Conservation (phyloP, 495 filamentous ascomycete genomes). For the Penicillium pulvis region DNA sequence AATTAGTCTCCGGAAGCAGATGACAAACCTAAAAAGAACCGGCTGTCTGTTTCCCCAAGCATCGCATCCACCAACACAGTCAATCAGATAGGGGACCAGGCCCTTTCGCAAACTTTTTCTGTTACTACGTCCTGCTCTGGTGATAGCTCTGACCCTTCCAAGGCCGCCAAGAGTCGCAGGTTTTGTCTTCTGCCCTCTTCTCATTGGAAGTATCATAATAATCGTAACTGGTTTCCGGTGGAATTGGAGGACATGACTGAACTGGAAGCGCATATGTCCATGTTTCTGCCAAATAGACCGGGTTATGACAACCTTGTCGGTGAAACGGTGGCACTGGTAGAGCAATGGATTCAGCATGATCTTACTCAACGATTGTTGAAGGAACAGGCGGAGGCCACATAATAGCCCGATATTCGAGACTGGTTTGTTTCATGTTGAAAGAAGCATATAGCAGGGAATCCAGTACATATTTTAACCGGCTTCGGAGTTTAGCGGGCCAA, state of each 20-base stretch:
- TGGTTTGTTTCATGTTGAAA: no score
- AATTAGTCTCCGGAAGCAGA: constrained; percentile 7
- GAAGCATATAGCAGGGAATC: no score
- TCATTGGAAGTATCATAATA: constrained; percentile 41
- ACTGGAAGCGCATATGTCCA: constrained; percentile 79
- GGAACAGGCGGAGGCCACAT: constrained; percentile 6
- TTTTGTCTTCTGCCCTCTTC: constrained; percentile 76
- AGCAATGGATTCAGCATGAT: constrained; percentile 69
- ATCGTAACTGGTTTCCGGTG: constrained; percentile 73
- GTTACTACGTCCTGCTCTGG: constrained; percentile 13
- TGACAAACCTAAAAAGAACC: constrained; percentile 1
- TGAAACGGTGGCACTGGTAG: constrained; percentile 69
- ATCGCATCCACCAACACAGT: constrained; percentile 9
- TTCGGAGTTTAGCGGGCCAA: no score
- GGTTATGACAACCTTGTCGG: constrained; percentile 77
- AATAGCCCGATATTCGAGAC: neutral
- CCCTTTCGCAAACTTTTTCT: constrained; percentile 16
- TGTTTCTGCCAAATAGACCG: constrained; percentile 66
- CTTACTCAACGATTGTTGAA: constrained; percentile 25
- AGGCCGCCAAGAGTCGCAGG: constrained; percentile 57
- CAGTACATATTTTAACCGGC: no score
- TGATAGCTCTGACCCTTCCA: constrained; percentile 16
- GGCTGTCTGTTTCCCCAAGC: neutral
- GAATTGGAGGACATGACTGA: constrained; percentile 84
- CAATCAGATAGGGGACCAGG: constrained; percentile 7